Evolutionary conservation across 768 basidiomycete genomes (phyloP), one percentile per base, ranked within the genome.

Genomic region (Inosperma sp.): DNA sequence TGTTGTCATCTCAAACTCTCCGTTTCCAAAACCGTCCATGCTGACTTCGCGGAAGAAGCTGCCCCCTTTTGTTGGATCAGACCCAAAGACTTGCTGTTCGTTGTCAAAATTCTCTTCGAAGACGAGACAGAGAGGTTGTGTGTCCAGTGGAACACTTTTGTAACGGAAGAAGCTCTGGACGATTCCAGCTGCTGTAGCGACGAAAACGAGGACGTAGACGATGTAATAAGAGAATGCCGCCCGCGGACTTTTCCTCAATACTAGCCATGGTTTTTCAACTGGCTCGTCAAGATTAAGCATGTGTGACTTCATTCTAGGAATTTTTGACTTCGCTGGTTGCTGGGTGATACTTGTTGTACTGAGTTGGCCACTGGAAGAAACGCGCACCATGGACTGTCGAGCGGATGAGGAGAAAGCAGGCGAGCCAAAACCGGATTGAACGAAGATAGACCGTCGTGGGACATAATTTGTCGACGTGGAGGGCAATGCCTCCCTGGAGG

Each of bases 1-100:
- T 0, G 88, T 92, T 0, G 89, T 82, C 88, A 91, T 92, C 58
- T 89, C 84, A 61, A 93, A 93, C 65, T 92, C 80, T 23, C 81
- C 82, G 51, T 84, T 88, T 8, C 88, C 88, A 60, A 82, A 93
- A 5, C 92, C 92, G 52, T 86, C 84, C 67, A 92, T 77, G 56
- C 82, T 82, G 25, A 91, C 80, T 59, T 93, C 89, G 26, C 79
- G 78, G 57, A 77, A 72, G 77, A 88, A 92, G n/a, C n/a, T n/a
- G n/a, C n/a, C n/a, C n/a, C n/a, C 70, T 7, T 72, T 61, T 22
- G 31, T 21, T 0, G 31, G 36, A n/a, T 80, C 46, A 33, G 35
- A 34, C 13, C 62, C 80, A 57, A 86, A 82, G 13, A 79, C 76
- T 5, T 63, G 63, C 22, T 72, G 62, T 30, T 78, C 76, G 66